Evolutionary conservation across 371 early-diverging fungal species (phyloP).

Genomic region (Mortierella sp.): DNA sequence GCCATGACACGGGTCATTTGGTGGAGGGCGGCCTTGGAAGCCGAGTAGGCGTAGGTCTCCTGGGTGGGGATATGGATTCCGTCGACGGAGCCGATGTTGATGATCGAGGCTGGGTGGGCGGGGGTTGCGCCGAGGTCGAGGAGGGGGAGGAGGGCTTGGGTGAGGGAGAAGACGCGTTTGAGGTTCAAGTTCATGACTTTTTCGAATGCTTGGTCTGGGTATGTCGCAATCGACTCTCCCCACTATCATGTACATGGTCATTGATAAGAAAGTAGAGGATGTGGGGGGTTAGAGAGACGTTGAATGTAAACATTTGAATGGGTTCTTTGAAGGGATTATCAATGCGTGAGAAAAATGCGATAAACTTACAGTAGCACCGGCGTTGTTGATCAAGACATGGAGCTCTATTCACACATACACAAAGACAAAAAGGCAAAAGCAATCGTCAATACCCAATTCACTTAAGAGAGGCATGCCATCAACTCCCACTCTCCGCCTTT

Average conservation of each 20-base stretch:
- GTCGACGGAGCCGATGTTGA: conserved; percentile 88
- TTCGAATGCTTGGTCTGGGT: conserved; percentile 76
- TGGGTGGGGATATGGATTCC: conserved; percentile 69
- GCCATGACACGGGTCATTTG: conserved; percentile 79
- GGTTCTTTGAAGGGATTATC: not conserved
- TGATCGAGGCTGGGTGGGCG: conserved; percentile 69
- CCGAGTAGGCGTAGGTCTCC: conserved; percentile 80
- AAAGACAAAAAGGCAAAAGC: not conserved
- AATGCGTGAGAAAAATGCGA: too few relatives aligned
- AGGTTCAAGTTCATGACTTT: conserved; percentile 91
- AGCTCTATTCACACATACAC: conserved; percentile 62
- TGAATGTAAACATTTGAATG: not conserved
- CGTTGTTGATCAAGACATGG: conserved; percentile 88
- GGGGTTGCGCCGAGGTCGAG: conserved; percentile 71
- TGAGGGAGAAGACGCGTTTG: conserved; percentile 85
- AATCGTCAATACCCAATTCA: not conserved
- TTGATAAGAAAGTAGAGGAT: not conserved
- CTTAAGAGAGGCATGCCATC: not conserved
- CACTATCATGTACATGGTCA: conserved; percentile 46
- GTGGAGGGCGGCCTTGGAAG: conserved; percentile 84
- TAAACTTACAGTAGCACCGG: conserved; percentile 72
- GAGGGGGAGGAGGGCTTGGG: conserved; percentile 80
- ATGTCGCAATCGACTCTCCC: conserved; percentile 69
- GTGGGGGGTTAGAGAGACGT: not conserved
- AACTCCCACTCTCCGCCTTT: not conserved